These are phyloP conservation scores for Kwoniella pini DNA, from an alignment of 768 basidiomycete species.

Conservation along the genomic window DNA sequence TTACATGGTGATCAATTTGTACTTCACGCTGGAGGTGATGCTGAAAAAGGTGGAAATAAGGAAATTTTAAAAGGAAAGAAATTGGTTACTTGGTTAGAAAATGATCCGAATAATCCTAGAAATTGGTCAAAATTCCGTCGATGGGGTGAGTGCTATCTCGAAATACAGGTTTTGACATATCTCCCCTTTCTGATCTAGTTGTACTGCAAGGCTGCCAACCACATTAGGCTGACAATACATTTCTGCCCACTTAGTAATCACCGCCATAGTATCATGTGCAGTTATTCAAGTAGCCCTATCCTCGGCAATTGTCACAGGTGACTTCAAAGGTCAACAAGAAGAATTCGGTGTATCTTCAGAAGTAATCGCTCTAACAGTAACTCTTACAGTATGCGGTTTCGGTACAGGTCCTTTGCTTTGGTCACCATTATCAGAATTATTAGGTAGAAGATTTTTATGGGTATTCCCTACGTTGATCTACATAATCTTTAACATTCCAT, in stretches of 20 bases:
- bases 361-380: constrained; percentile 34
- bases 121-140: constrained; percentile 28
- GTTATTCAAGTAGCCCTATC: constrained; percentile 38
- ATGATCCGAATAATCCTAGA: constrained; percentile 34
- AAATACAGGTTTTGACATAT: too few species aligned
- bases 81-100: constrained; percentile 33
- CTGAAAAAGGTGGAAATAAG: background rate
- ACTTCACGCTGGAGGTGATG: constrained; percentile 15
- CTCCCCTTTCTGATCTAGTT: background rate
- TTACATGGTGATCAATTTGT: constrained; percentile 18
- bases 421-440: constrained; percentile 49
- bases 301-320: constrained; percentile 34
- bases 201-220: too few species aligned
- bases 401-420: constrained; percentile 50
- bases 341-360: constrained; percentile 32
- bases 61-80: constrained; percentile 19
- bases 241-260: constrained; percentile 20
- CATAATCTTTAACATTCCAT: constrained; percentile 53
- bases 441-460: constrained; percentile 46
- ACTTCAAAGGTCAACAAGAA: constrained; percentile 30
- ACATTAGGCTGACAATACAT: background rate
- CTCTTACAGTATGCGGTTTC: constrained; percentile 35
- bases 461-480: constrained; percentile 39
- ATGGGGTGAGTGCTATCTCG: constrained; percentile 34
- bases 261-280: constrained; percentile 24